phyloP scores from a whole-genome alignment of 1,284 basidiomycete genomes.

The Apiotrichum porosum region DNA sequence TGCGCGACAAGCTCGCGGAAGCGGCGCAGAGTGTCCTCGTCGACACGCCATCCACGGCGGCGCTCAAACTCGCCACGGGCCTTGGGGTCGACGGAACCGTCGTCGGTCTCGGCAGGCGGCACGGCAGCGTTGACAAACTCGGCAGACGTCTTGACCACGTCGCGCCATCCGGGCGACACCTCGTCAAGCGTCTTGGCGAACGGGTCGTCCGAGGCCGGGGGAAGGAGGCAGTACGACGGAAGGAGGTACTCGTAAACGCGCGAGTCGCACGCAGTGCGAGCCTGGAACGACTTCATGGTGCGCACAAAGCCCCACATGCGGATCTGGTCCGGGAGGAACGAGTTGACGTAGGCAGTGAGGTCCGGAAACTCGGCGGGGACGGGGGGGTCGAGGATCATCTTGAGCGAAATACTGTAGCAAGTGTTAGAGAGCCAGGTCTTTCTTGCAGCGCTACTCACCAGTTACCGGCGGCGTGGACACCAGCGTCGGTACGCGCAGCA shows the following conservation, averaged over 20 bases:
- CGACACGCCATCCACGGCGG: slow-evolving; percentile 61
- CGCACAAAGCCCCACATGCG: slow-evolving; percentile 88
- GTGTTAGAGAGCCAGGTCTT: neutral
- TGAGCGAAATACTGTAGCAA: slow-evolving; percentile 65
- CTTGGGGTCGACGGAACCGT: slow-evolving; percentile 23
- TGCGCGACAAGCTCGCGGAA: slow-evolving; percentile 59
- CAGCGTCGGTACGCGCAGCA: slow-evolving; percentile 92
- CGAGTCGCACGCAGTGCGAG: slow-evolving; percentile 82
- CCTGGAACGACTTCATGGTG: slow-evolving; percentile 88
- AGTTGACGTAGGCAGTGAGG: slow-evolving; percentile 73
- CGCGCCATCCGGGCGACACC: slow-evolving; percentile 41
- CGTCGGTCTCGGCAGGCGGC: slow-evolving; percentile 44
- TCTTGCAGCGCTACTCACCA: slow-evolving; percentile 31
- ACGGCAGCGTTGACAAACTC: slow-evolving; percentile 46
- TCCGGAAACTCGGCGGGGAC: slow-evolving; percentile 56
- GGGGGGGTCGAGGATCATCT: slow-evolving; percentile 75
- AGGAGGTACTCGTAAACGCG: slow-evolving; percentile 96
- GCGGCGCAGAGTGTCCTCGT: slow-evolving; percentile 54
- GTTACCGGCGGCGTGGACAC: slow-evolving; percentile 96
- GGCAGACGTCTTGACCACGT: slow-evolving; percentile 27
- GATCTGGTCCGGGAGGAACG: slow-evolving; percentile 80
- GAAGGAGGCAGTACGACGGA: slow-evolving; percentile 88
- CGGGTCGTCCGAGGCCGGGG: slow-evolving; percentile 72
- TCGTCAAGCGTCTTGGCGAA: slow-evolving; percentile 55
- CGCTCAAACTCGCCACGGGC: slow-evolving; percentile 40